These are phyloP conservation scores for Durusdinium trenchii DNA, from an alignment of 73 alveolate genomes.

Conservation along the genomic window DNA sequence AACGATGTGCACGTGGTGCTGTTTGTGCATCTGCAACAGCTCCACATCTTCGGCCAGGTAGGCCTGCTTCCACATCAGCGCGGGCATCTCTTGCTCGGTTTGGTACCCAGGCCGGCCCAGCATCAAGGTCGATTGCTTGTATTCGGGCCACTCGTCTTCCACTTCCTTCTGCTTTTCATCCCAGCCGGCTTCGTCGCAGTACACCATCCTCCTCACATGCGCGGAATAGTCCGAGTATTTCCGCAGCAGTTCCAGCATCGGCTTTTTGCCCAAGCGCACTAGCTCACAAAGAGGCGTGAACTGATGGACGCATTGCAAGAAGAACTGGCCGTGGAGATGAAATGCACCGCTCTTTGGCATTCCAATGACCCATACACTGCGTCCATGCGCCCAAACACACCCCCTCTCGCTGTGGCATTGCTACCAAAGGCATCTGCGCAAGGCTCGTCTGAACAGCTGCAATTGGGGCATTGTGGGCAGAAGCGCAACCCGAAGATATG, in stretches of 20 bases:
- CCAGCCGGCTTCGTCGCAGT: conserved; percentile 14
- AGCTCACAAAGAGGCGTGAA: background rate
- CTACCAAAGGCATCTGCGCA: conserved; percentile 72
- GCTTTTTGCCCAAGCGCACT: background rate
- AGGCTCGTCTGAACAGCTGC: background rate
- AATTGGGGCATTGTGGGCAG: conserved; percentile 47
- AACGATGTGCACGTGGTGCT: conserved; percentile 73
- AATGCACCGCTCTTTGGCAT: conserved; percentile 25
- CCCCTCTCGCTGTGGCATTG: background rate
- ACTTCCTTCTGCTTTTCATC: background rate
- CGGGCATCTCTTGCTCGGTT: background rate
- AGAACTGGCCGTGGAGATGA: background rate
- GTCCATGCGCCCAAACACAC: background rate
- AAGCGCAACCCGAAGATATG: conserved; percentile 23
- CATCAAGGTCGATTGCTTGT: background rate
- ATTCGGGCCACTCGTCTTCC: conserved; percentile 60
- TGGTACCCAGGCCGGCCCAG: conserved; percentile 53
- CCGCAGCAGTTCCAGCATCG: background rate
- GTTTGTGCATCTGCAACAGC: conserved; percentile 71
- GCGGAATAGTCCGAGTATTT: background rate
- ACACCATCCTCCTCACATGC: conserved; percentile 31
- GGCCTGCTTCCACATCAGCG: background rate
- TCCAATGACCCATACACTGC: conserved; percentile 11
- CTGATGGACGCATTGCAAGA: conserved; percentile 53
- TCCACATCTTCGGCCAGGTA: conserved; percentile 48